Evolutionary conservation across 768 basidiomycete species (phyloP).

Genomic region (Rhodocollybia butyracea): DNA sequence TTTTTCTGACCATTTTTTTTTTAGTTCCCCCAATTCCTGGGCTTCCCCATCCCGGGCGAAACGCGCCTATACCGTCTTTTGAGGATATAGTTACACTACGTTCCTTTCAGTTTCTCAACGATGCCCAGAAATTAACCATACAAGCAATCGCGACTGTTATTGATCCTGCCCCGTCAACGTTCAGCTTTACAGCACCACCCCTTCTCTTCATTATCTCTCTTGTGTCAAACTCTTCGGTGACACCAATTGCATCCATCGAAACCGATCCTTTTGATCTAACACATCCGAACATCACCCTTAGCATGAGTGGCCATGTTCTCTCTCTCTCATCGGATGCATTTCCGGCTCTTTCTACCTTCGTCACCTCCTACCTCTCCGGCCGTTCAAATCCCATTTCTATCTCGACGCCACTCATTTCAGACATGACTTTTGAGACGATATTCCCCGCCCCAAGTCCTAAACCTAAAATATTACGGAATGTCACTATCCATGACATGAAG

Average conservation of each 20-base stretch:
- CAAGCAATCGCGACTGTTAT: slow-evolving; percentile 54
- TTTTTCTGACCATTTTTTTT: slow-evolving; percentile 6
- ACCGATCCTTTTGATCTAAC: slow-evolving; percentile 58
- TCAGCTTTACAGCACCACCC: slow-evolving; percentile 50
- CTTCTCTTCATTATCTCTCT: slow-evolving; percentile 64
- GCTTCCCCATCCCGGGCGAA: slow-evolving; percentile 54
- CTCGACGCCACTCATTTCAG: slow-evolving; percentile 51
- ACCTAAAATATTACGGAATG: slow-evolving; percentile 65
- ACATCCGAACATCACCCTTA: slow-evolving; percentile 65
- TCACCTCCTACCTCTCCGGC: slow-evolving; percentile 62
- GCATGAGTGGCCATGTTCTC: slow-evolving; percentile 53
- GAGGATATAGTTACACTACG: slow-evolving; percentile 58
- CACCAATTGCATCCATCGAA: slow-evolving; percentile 53
- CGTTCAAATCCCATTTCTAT: slow-evolving; percentile 56
- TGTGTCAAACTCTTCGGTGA: slow-evolving; percentile 10
- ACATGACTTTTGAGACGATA: slow-evolving; percentile 38
- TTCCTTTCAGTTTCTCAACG: slow-evolving; percentile 41
- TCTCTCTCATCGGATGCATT: slow-evolving; percentile 41
- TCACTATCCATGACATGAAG: slow-evolving; percentile 76
- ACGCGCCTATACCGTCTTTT: slow-evolving; percentile 50
- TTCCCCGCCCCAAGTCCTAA: slow-evolving; percentile 68
- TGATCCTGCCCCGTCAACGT: slow-evolving; percentile 49
- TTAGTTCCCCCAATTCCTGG: slow-evolving; percentile 66
- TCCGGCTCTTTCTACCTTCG: slow-evolving; percentile 53
- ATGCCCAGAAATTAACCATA: slow-evolving; percentile 35